A percentile compares a stretch with the other conserved stretches of the same genome.
These are phyloP conservation scores for Coemansia javaensis DNA, from an alignment of 192 early-diverging fungal genomes.

Conservation along the genomic window DNA sequence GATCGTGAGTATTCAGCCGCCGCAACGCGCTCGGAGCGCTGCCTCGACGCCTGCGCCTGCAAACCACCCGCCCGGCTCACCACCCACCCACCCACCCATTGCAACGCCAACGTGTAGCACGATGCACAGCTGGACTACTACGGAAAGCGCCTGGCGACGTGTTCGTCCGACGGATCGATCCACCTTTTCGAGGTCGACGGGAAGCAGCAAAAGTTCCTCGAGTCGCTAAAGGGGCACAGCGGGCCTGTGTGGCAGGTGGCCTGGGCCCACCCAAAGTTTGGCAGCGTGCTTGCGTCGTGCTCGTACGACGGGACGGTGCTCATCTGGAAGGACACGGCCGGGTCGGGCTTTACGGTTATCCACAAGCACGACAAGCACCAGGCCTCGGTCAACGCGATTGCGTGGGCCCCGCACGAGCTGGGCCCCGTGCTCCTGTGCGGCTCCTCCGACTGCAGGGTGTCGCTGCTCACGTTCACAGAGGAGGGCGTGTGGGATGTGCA, in stretches of 20 bases:
- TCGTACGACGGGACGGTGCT: conserved; percentile 94
- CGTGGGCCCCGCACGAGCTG: conserved; percentile 96
- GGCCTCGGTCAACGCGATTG: conserved; percentile 94
- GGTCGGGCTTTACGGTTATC: conserved; percentile 39
- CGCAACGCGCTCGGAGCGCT: not conserved
- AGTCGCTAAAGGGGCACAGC: conserved; percentile 67
- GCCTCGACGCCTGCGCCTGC: not conserved
- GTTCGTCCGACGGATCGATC: conserved; percentile 94
- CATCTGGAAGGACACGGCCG: conserved; percentile 92
- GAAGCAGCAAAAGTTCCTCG: conserved; percentile 45
- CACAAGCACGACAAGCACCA: conserved; percentile 85
- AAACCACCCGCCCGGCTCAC: not conserved
- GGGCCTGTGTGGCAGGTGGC: conserved; percentile 99
- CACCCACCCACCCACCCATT: no score
- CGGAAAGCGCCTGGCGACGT: conserved; percentile 91
- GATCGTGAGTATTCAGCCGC: conserved; percentile 36
- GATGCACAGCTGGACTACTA: conserved; percentile 81
- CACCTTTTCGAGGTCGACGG: conserved; percentile 86
- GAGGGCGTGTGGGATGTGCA: conserved; percentile 83
- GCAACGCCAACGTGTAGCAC: conserved; percentile 42
- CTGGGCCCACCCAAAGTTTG: conserved; percentile 99
- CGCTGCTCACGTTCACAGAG: conserved; percentile 87
- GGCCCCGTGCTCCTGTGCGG: conserved; percentile 88
- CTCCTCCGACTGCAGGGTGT: conserved; percentile 93
- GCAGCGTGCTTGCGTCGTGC: conserved; percentile 91